Evolutionary conservation across 148 eudicot species (phyloP), one percentile per base, ranked within the genome.

Genomic region (Chenopodium suecicum): DNA sequence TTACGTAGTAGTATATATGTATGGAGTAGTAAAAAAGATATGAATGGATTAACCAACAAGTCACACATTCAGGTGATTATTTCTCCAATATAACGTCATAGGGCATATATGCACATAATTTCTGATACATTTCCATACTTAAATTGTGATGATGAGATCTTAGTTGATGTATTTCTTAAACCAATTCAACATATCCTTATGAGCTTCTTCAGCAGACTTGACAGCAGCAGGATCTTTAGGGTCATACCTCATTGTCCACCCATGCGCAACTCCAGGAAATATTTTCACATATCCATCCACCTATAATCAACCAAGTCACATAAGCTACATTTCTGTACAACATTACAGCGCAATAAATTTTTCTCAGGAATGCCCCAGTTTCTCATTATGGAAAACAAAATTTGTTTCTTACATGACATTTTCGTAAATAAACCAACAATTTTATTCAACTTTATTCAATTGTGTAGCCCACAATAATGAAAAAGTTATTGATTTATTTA

Each of bases 181-280:
- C 93, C 96, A 92, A 32, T 77, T 83, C 82, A 89, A 34, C 89
- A 86, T 80, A 78, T 90, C 92, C 58, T 86, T 80, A 85, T 87
- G 90, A 34, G 97, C 91, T 78, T 92, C 92, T 31, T 85, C 82
- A 67, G 92, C 97, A 78, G 84, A 13, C 73, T 88, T 92, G 75
- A 90, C 82, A 2, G 87, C 86, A 16, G 34, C 78, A 80, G 82
- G 90, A 78, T 91, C 91, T 58, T 87, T 91, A 56, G 86, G 85
- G 41, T 85, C 73, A 84, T 92, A 90, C 77, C 90, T 87, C 71
- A 91, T 83, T 0, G 97, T 77, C 97, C 97, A 92, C 11, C 97
- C 97, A 9, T 91, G 97, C 23, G 86, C 29, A 66, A 90, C 92
- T 50, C 90, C 89, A 0, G 92, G 92, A 56, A 87, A 92, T 87